A percentile compares a stretch with the other conserved stretches of the same genome.
Conservation (phyloP, 305 asterid genomes). For the Solanum hybrid region DNA sequence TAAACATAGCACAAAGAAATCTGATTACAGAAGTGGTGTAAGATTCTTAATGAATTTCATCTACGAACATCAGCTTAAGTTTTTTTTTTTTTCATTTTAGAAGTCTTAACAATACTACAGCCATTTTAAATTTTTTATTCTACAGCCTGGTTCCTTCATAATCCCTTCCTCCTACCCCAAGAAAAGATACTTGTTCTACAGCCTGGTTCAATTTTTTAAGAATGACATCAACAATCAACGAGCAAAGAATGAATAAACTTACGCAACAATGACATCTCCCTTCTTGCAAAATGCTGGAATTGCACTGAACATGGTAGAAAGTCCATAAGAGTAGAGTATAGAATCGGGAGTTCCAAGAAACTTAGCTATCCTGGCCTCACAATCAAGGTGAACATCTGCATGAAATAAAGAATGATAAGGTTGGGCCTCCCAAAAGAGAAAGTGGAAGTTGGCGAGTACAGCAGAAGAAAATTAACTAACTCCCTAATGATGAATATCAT, state of each 20-base stretch:
- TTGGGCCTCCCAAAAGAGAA: background rate
- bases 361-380: constrained; percentile 86
- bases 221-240: background rate
- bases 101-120: background rate
- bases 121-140: background rate
- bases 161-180: background rate
- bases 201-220: background rate
- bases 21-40: background rate
- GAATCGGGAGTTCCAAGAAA: constrained; percentile 94
- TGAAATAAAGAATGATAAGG: background rate
- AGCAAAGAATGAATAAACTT: constrained; percentile 25
- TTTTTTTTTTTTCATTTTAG: background rate
- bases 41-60: background rate
- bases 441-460: constrained; percentile 5
- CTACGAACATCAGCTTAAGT: background rate
- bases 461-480: background rate
- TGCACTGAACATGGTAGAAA: constrained; percentile 95
- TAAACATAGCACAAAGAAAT: background rate
- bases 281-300: constrained; percentile 96
- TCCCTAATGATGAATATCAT: background rate
- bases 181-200: background rate
- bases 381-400: constrained; percentile 97
- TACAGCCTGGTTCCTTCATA: background rate
- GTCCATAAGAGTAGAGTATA: constrained; percentile 92
- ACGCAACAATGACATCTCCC: constrained; percentile 89